A percentile compares a stretch with the other conserved stretches of the same genome.
phyloP scores from a whole-genome alignment of 2,329 filamentous ascomycete species.

The Epicoccum sorghinum region DNA sequence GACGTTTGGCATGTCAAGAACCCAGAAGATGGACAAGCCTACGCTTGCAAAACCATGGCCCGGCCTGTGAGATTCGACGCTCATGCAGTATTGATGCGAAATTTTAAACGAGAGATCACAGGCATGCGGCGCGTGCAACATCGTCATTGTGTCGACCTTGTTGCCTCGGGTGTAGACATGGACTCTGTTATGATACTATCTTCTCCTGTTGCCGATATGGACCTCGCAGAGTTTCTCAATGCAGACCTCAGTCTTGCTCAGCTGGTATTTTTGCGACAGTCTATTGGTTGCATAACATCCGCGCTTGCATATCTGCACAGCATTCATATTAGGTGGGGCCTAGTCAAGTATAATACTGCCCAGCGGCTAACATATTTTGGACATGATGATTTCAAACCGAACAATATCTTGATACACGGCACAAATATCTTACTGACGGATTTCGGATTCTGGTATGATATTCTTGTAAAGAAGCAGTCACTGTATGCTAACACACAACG shows the following conservation, averaged over 20 bases:
- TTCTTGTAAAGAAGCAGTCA: too few relatives aligned
- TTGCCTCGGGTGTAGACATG: slow-evolving; percentile 23
- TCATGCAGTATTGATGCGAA: slow-evolving; percentile 10
- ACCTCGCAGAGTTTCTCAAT: slow-evolving; percentile 23
- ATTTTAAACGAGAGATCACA: slow-evolving; percentile 20
- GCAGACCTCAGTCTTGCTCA: not conserved
- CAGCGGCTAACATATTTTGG: not conserved
- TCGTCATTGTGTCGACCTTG: slow-evolving; percentile 21
- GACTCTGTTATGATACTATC: slow-evolving; percentile 22
- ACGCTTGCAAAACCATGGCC: slow-evolving; percentile 9
- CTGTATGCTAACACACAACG: too few relatives aligned
- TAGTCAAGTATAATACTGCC: too few relatives aligned
- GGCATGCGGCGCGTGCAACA: slow-evolving; percentile 28
- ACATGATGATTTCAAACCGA: slow-evolving; percentile 27
- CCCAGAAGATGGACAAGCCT: not conserved
- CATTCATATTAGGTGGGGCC: not conserved
- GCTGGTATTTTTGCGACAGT: not conserved
- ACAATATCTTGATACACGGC: slow-evolving; percentile 27
- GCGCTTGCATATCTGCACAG: slow-evolving; percentile 5
- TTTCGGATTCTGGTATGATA: slow-evolving; percentile 23
- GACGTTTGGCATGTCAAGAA: not conserved
- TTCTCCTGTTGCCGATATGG: slow-evolving; percentile 25
- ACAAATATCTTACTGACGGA: slow-evolving; percentile 24
- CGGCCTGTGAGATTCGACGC: not conserved
- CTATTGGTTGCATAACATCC: slow-evolving; percentile 17